Evolutionary conservation across 768 basidiomycete genomes (phyloP).

Genomic region (Rhizopogon vinicolor): DNA sequence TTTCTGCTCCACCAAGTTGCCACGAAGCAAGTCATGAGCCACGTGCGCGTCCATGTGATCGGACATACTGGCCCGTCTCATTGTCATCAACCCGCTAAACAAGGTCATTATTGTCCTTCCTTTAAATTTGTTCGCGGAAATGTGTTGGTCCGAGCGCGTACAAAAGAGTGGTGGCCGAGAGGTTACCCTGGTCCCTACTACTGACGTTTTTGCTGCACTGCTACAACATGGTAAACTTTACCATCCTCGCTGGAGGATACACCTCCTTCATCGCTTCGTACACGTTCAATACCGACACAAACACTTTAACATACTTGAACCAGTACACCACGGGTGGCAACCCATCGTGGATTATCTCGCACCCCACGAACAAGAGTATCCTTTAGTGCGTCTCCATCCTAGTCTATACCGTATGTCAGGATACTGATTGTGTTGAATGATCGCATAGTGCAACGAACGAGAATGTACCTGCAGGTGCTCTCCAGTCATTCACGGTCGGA

Average conservation of each 20-base stretch:
- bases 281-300: constrained; percentile 49
- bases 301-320: constrained; percentile 40
- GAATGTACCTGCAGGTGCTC: constrained; percentile 28
- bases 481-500: constrained; percentile 56
- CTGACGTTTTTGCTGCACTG: background rate
- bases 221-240: constrained; percentile 56
- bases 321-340: constrained; percentile 39
- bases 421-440: background rate
- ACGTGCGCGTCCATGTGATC: background rate
- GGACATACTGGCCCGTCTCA: background rate
- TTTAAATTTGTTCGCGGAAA: background rate
- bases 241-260: constrained; percentile 66
- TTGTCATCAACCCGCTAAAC: background rate
- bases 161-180: background rate
- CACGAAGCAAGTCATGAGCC: constrained; percentile 1
- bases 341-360: constrained; percentile 57
- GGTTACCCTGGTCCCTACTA: no score
- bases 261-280: constrained; percentile 57
- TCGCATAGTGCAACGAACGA: constrained; percentile 55
- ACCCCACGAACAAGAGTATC: constrained; percentile 53
- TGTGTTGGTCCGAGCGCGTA: background rate
- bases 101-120: background rate
- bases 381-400: constrained; percentile 47
- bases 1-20: background rate
- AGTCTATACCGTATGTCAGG: background rate